A percentile compares a stretch with the other conserved stretches of the same genome.
These are phyloP conservation scores for Adansonia madagascariensis DNA, from an alignment of 441 rosid genomes.

Conservation along the genomic window DNA sequence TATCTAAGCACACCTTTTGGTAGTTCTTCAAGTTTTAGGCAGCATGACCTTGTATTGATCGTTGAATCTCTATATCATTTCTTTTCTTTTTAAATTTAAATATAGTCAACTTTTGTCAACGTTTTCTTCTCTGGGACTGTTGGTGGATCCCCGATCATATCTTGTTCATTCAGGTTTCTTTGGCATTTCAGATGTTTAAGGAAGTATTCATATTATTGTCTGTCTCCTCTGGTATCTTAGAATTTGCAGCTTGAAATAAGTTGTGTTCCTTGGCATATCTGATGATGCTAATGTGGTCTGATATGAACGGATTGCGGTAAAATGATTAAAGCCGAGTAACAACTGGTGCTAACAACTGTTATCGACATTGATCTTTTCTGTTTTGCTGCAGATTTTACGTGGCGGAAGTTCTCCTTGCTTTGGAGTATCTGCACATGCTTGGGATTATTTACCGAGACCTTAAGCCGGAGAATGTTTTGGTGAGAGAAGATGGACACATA, in stretches of 20 bases:
- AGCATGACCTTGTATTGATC: not conserved
- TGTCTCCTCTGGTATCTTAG: not conserved
- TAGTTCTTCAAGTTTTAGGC: not conserved
- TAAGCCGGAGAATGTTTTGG: too few relatives aligned
- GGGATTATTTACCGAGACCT: too few relatives aligned
- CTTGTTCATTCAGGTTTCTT: slow-evolving; percentile 9
- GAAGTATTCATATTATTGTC: not conserved
- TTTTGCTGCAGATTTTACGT: slow-evolving; percentile 68
- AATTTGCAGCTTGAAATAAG: not conserved
- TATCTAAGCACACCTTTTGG: not conserved
- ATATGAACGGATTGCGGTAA: not conserved
- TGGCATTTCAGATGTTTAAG: not conserved
- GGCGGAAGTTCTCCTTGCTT: slow-evolving; percentile 34
- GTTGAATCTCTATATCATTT: not conserved
- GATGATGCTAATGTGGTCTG: not conserved
- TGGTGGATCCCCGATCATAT: not conserved
- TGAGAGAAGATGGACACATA: too few relatives aligned
- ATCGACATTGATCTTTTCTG: slow-evolving; percentile 2
- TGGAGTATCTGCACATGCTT: too few relatives aligned
- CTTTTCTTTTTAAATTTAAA: too few relatives aligned
- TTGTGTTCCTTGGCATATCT: not conserved
- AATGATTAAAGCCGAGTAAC: not conserved
- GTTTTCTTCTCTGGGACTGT: not conserved
- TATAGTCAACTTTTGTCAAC: not conserved
- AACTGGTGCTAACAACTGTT: not conserved